phyloP scores from a whole-genome alignment of 1,284 basidiomycete genomes.

The Ganoderma multipileum region DNA sequence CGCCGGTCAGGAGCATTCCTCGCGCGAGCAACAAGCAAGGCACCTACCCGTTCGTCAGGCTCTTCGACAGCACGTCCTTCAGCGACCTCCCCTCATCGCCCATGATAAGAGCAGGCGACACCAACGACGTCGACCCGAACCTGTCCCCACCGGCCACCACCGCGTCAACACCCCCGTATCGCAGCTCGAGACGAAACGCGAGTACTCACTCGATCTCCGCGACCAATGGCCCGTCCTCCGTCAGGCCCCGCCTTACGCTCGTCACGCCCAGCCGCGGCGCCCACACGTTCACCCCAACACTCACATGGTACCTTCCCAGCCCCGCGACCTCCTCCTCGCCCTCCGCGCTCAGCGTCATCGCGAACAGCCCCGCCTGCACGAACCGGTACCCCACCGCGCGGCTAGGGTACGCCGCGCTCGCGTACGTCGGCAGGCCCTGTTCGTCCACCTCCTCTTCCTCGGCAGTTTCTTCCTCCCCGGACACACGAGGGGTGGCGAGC shows the following conservation, averaged over 20 bases:
- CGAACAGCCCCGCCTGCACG: slow-evolving; percentile 35
- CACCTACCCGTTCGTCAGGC: slow-evolving; percentile 31
- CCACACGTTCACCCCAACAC: slow-evolving; percentile 38
- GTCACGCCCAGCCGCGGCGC: slow-evolving; percentile 35
- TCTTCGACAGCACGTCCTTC: slow-evolving; percentile 34
- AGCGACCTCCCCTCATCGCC: slow-evolving; percentile 28
- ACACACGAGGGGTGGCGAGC: not conserved
- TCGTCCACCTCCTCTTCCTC: slow-evolving; percentile 17
- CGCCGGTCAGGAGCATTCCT: not conserved
- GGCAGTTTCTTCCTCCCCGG: not conserved
- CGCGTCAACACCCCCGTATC: too few relatives aligned
- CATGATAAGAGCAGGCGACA: slow-evolving; percentile 31
- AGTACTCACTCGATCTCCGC: slow-evolving; percentile 38
- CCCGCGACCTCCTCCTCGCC: slow-evolving; percentile 13
- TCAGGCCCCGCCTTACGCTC: slow-evolving; percentile 32
- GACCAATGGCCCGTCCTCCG: slow-evolving; percentile 32
- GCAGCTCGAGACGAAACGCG: not conserved
- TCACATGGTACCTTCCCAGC: slow-evolving; percentile 32
- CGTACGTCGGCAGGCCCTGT: slow-evolving; percentile 33
- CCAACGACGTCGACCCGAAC: slow-evolving; percentile 26
- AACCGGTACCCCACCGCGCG: slow-evolving; percentile 32
- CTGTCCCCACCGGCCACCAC: slow-evolving; percentile 19
- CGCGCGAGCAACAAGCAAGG: not conserved
- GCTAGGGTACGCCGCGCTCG: slow-evolving; percentile 27
- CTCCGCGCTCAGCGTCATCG: slow-evolving; percentile 32